Evolutionary conservation across 106 monocot species (phyloP).

Genomic region (Dendrobium nobile): DNA sequence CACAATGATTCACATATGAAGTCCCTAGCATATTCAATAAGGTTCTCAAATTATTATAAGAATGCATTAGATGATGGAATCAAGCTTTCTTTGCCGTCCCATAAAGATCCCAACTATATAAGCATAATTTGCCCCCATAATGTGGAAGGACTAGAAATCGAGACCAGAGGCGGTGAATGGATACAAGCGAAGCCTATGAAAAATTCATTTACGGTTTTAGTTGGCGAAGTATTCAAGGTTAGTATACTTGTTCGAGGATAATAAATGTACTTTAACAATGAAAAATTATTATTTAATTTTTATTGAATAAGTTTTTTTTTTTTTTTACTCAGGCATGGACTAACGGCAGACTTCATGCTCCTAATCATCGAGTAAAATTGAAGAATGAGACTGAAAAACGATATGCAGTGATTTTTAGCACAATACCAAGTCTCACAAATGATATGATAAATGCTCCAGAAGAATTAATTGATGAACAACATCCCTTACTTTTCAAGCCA

Average conservation of each 20-base stretch:
- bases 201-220: neutral
- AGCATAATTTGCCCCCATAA: neutral
- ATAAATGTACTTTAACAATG: too few species aligned
- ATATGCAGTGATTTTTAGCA: neutral
- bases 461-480: conserved; percentile 19
- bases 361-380: conserved; percentile 8
- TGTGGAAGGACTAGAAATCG: neutral
- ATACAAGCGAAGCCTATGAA: neutral
- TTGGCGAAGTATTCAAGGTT: conserved; percentile 5
- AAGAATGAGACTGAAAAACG: neutral
- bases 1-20: too few species aligned
- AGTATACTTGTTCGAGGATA: neutral
- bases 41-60: neutral
- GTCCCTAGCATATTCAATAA: neutral
- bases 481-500: conserved; percentile 13
- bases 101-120: neutral
- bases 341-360: conserved; percentile 20
- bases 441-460: conserved; percentile 10
- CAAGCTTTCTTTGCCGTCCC: neutral
- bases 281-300: too few species aligned
- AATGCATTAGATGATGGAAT: neutral
- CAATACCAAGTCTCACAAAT: neutral
- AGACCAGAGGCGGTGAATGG: neutral
- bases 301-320: neutral
- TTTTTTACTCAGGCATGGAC: conserved; percentile 20